Evolutionary conservation across 768 basidiomycete species (phyloP), one percentile per base, ranked within the genome.

Genomic region (Rhizopogon vesiculosus): DNA sequence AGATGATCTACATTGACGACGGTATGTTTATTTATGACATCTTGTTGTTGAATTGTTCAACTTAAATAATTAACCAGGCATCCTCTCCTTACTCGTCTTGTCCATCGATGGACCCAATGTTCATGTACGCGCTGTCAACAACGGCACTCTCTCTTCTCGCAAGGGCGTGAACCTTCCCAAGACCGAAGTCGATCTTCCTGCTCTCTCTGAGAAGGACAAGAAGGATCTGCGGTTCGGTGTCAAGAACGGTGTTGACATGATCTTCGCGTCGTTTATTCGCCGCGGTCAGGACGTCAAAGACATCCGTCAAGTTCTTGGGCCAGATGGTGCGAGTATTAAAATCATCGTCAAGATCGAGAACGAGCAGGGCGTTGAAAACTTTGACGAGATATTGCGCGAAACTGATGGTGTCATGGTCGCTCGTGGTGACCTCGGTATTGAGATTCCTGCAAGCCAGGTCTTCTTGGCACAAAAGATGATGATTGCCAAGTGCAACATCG

Each of bases 391-490:
- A 66, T 73, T 99, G 65, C 86, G 81, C 65, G 97, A 89, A 71
- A 83, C 89, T 31, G 97, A 99, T 69, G 97, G 97, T 77, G 97
- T 99, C 63, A 99, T 99, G 97, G 97, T 99, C 61, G 97, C 97
- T 61, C 93, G 97, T 75, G 97, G 97, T 72, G 97, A 99, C 71
- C 81, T 99, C 50, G 97, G 97, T 72, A 99, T 99, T 66, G 97
- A 99, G 76, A 99, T 99, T 64, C 97, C 97, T n/a, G 93, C 97
- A 43, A 91, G 89, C 66, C 97, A 98, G 69, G 97, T 99, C 44
- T 99, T 99, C 82, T 79, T 98, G 65, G 97, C 97, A 7, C 97
- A 99, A 73, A 99, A 99, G 79, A 98, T 98, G 96, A 99, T 99
- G 95, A 99, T 98, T 64, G 85, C 96, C 57, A 98, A 98, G 78